A percentile compares a stretch with the other conserved stretches of the same genome.
phyloP scores from a whole-genome alignment of 2,329 filamentous ascomycete species.

The Sporothrix schenckii region DNA sequence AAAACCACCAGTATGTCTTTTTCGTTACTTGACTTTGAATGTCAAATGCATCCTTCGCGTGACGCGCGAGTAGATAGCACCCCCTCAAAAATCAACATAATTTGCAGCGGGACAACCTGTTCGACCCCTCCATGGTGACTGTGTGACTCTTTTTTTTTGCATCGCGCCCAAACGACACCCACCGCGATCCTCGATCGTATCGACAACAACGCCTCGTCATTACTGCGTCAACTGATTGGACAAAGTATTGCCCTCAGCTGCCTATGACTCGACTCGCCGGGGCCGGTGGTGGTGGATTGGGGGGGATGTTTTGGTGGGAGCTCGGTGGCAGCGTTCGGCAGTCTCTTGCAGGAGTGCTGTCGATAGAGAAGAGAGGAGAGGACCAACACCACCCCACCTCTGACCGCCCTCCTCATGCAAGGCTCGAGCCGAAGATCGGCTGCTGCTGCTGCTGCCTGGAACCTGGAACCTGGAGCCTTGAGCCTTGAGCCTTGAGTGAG shows the following conservation, averaged over 20 bases:
- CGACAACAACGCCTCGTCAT: not conserved
- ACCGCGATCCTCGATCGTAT: not conserved
- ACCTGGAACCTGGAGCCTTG: no score
- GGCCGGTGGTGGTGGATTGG: not conserved
- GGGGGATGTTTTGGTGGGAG: not conserved
- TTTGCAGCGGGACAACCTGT: not conserved
- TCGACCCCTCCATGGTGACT: not conserved
- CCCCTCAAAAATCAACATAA: not conserved
- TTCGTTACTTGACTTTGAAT: not conserved
- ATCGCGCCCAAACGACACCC: not conserved
- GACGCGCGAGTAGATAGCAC: not conserved
- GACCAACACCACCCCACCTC: not conserved
- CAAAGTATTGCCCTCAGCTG: not conserved
- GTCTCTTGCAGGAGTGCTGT: not conserved
- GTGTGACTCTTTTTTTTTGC: not conserved
- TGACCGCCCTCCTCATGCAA: not conserved
- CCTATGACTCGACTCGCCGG: constrained; percentile 20
- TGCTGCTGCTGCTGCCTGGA: not conserved
- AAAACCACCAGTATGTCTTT: not conserved
- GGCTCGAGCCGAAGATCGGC: constrained; percentile 15
- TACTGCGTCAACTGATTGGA: not conserved
- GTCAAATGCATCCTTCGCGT: not conserved
- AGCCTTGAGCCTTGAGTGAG: constrained; percentile 10
- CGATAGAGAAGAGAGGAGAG: not conserved
- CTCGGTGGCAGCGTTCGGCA: not conserved